Evolutionary conservation across 371 early-diverging fungal genomes (phyloP).

Genomic region (Rhizomucor miehei): DNA sequence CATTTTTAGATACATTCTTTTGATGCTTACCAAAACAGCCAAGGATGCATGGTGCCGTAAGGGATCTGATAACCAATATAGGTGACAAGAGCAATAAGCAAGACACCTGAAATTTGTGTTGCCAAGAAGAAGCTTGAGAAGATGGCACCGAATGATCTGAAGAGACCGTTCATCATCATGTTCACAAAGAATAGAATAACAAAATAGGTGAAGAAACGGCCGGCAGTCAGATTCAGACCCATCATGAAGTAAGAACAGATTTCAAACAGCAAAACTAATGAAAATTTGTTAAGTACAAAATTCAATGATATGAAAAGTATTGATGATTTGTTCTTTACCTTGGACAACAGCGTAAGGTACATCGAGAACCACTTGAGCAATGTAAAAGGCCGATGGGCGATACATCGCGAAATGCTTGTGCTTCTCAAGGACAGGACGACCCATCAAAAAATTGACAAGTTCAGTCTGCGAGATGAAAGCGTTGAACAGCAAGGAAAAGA

Average conservation of each 20-base stretch:
- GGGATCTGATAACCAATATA: constrained; percentile 54
- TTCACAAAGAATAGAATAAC: constrained; percentile 34
- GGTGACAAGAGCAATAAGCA: constrained; percentile 43
- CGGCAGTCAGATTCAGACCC: constrained; percentile 41
- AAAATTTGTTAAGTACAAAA: neutral
- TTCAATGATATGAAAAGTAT: neutral
- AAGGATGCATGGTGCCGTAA: constrained; percentile 38
- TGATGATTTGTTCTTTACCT: constrained; percentile 38
- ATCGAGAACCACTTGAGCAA: constrained; percentile 54
- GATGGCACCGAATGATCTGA: constrained; percentile 49
- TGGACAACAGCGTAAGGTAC: constrained; percentile 32
- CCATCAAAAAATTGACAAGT: constrained; percentile 47
- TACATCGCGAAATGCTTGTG: constrained; percentile 68
- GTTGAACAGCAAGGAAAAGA: constrained; percentile 56
- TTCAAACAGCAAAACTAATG: constrained; percentile 16
- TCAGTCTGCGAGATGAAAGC: constrained; percentile 52
- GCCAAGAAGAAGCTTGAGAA: constrained; percentile 45
- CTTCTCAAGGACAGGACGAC: constrained; percentile 63
- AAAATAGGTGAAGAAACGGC: constrained; percentile 47
- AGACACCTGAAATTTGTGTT: constrained; percentile 42
- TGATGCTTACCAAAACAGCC: constrained; percentile 47
- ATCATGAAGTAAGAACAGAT: constrained; percentile 47
- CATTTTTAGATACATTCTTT: neutral
- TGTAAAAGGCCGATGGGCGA: constrained; percentile 59
- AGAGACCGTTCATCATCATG: constrained; percentile 43